Evolutionary conservation across 2,329 filamentous ascomycete genomes (phyloP).

Genomic region (Fusarium vanettenii): DNA sequence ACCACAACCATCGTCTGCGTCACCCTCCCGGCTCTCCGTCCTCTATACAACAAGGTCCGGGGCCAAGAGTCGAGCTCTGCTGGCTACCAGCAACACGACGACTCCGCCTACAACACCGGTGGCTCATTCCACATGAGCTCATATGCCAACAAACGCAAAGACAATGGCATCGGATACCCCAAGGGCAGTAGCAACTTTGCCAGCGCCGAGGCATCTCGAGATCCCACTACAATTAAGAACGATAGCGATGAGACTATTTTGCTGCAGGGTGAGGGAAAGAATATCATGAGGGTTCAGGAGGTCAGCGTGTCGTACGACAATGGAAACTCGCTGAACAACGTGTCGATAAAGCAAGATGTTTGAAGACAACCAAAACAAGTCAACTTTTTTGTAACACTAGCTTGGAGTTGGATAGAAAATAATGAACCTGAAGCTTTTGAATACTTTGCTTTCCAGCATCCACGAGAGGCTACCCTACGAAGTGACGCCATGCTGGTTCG

Average conservation of each 20-base stretch:
- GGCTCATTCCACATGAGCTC: conserved; percentile 17
- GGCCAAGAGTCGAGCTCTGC: conserved; percentile 26
- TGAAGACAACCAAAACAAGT: background rate
- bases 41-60: conserved; percentile 19
- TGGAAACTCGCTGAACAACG: background rate
- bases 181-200: conserved; percentile 11
- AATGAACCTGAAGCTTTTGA: background rate
- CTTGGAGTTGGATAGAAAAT: background rate
- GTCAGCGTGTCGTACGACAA: conserved; percentile 19
- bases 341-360: background rate
- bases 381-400: background rate
- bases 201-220: conserved; percentile 3
- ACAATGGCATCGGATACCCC: background rate
- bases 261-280: conserved; percentile 6
- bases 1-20: conserved; percentile 23
- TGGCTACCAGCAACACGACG: conserved; percentile 26
- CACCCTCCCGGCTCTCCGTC: conserved; percentile 15
- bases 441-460: background rate
- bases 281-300: conserved; percentile 25
- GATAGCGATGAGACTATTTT: conserved; percentile 30
- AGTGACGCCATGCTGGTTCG: background rate
- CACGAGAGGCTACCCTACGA: background rate
- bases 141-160: conserved; percentile 3
- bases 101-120: conserved; percentile 11
- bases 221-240: conserved; percentile 7